These are phyloP conservation scores for Besnoitia besnoiti DNA, from an alignment of 169 alveolate genomes.

Conservation along the genomic window DNA sequence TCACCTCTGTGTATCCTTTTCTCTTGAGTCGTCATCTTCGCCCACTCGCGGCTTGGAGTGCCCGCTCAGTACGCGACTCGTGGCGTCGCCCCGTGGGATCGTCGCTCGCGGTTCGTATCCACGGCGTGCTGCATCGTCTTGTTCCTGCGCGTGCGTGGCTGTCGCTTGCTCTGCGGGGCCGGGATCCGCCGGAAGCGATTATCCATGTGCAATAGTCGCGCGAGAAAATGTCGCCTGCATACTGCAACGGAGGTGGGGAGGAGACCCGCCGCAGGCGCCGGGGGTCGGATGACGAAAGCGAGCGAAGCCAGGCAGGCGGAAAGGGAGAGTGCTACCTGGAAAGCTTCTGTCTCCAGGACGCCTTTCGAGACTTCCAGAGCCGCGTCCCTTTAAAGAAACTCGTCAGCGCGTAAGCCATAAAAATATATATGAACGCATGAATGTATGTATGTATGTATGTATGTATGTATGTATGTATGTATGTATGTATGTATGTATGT, in stretches of 20 bases:
- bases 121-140: too few species aligned
- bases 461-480: not conserved
- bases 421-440: not conserved
- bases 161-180: too few species aligned
- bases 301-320: not conserved
- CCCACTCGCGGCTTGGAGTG: too few species aligned
- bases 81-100: too few species aligned
- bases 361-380: constrained; percentile 10
- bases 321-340: not conserved
- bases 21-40: too few species aligned
- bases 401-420: not conserved
- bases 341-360: not conserved
- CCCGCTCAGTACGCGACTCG: too few species aligned
- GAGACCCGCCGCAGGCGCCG: not conserved
- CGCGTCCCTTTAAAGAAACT: not conserved
- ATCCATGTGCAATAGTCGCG: too few species aligned
- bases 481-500: not conserved
- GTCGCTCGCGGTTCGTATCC: too few species aligned
- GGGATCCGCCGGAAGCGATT: too few species aligned
- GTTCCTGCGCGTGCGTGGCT: too few species aligned
- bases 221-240: not conserved
- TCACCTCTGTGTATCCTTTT: too few species aligned
- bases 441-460: not conserved
- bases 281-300: not conserved
- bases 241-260: not conserved